Evolutionary conservation across 1,139 yeast species (phyloP).

Genomic region (Blastobotrys elegans): DNA sequence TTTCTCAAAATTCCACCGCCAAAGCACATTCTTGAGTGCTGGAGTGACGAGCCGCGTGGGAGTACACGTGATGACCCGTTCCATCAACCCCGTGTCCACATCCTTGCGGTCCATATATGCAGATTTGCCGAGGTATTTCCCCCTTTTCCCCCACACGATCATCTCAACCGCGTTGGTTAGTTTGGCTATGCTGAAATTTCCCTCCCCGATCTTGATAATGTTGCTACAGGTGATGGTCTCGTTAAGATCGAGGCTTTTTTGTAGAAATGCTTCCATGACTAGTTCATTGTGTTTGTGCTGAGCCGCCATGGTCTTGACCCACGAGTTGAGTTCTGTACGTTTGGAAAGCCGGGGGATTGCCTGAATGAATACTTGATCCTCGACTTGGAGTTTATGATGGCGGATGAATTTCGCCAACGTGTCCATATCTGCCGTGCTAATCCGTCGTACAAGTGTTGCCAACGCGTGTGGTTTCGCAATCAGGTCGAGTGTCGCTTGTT

Average conservation of each 20-base stretch:
- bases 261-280: slow-evolving; percentile 4
- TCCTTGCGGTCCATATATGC: slow-evolving; percentile 13
- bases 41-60: slow-evolving; percentile 7
- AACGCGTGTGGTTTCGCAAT: background rate
- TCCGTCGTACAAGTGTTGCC: background rate
- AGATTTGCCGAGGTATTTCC: background rate
- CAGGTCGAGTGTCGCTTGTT: background rate
- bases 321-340: background rate
- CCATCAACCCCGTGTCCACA: slow-evolving; percentile 17
- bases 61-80: slow-evolving; percentile 12
- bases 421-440: background rate
- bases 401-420: background rate
- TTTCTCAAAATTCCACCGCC: background rate
- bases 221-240: slow-evolving; percentile 7
- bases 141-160: slow-evolving; percentile 22
- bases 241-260: slow-evolving; percentile 5
- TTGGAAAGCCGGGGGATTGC: background rate
- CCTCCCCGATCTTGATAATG: slow-evolving; percentile 12
- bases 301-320: background rate
- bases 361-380: background rate
- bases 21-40: slow-evolving; percentile 3
- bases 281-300: background rate
- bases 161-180: slow-evolving; percentile 23
- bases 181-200: slow-evolving; percentile 7
- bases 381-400: background rate